Percentiles rank a stretch among this genome's conserved stretches.
Evolutionary conservation across 1,139 yeast genomes (phyloP).

Genomic region (Taphrina pruni): DNA sequence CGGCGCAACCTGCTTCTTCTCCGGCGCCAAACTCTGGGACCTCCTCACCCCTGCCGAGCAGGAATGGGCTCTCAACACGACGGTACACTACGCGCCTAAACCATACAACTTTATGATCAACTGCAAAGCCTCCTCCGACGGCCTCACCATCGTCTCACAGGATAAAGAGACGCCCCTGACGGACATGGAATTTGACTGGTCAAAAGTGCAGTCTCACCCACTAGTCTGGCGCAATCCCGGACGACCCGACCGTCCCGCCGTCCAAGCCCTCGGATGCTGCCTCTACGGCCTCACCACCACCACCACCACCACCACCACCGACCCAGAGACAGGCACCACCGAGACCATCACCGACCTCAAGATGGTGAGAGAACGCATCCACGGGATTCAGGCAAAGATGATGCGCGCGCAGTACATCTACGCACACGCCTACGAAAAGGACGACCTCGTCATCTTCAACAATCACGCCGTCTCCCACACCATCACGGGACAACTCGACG

Average conservation of each 20-base stretch:
- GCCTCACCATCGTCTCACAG: conserved; percentile 81
- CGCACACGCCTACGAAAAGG: conserved; percentile 81
- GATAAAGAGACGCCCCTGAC: conserved; percentile 72
- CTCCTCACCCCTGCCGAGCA: conserved; percentile 70
- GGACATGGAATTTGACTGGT: conserved; percentile 80
- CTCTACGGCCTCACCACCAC: conserved; percentile 66
- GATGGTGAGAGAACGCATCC: neutral
- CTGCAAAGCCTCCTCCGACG: conserved; percentile 81
- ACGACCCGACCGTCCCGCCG: conserved; percentile 71
- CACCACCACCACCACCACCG: conserved; percentile 47
- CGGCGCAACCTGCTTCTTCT: conserved; percentile 86
- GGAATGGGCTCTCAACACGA: conserved; percentile 72
- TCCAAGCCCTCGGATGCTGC: conserved; percentile 88
- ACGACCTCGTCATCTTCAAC: conserved; percentile 82
- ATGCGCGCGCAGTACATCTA: conserved; percentile 56
- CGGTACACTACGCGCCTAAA: conserved; percentile 87
- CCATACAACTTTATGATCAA: conserved; percentile 84
- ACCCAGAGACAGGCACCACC: neutral
- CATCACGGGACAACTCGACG: conserved; percentile 83
- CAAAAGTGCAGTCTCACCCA: conserved; percentile 75
- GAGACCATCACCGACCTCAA: conserved; percentile 1
- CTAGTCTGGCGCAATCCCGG: conserved; percentile 93
- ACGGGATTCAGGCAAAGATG: neutral
- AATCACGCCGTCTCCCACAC: conserved; percentile 91
- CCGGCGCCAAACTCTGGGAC: conserved; percentile 78